Base-by-base conservation (phyloP, 139 green algal species). In the Coelastrella sp. region DNA sequence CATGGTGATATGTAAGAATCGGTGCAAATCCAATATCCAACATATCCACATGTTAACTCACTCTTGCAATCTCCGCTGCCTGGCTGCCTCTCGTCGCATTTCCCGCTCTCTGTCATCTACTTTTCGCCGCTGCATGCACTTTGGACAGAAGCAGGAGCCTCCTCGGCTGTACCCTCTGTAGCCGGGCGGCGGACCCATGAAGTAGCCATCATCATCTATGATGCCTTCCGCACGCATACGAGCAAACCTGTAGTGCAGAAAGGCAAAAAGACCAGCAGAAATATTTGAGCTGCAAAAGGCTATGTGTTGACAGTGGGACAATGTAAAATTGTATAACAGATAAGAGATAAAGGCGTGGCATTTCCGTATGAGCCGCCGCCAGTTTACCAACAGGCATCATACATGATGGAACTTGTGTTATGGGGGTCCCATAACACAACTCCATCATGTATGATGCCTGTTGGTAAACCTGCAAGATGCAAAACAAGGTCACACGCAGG, bases 101-200 rank as follows among this genome's bases (percentile, higher is more conserved):
- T 73, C 14, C 54, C 32, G 54, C 3, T 66, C 54, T 57, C 10
- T 16, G 6, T 58, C 83, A 58, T 89, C 77, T 4, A 68, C 14
- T 10, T 71, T 71, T 57, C 84, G 54, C 16, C 73, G 2, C 19
- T 58, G 47, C 20, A 20, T 16, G 54, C 84, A 89, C 56, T 89
- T 58, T 7, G 84, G 84, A 74, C 84, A 89, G 56, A 71, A 73
- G 84, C 84, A 89, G 68, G n/a, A 82, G 17, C 80, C 71, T 47
- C 84, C 68, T 4, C 84, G 16, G 3, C 71, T n/a, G 13, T 16
- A 59, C 17, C 23, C 47, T 6, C n/a, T 13, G 7, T 3, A 10
- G 32, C 64, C 57, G 61, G n/a, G 58, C n/a, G 32, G 19, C 5
- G 80, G 80, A 7, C 17, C 22, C 32, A 87, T 17, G 4, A 78